Conservation (phyloP, 148 eudicot genomes). For the Talinum fruticosum region DNA sequence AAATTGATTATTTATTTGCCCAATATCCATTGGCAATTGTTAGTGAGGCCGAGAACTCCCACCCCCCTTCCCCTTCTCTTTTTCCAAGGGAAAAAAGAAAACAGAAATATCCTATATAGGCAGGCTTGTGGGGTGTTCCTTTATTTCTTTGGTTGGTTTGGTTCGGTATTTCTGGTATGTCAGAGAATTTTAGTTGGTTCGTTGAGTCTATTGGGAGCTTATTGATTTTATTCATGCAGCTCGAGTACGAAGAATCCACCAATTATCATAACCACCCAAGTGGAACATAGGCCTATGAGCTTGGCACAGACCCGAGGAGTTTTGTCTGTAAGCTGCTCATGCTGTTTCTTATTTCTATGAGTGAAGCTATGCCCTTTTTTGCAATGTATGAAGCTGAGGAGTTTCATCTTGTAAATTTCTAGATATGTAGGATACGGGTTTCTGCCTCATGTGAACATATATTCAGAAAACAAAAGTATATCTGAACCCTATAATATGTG, state of each 20-base stretch:
- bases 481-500: not conserved
- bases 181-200: not conserved
- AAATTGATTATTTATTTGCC: not conserved
- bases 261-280: slow-evolving; percentile 1
- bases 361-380: not conserved
- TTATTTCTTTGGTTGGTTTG: no score
- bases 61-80: no score
- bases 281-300: not conserved
- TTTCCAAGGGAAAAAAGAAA: no score
- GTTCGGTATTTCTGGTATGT: not conserved
- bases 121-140: not conserved
- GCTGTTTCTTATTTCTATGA: not conserved
- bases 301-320: not conserved
- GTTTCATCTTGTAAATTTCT: slow-evolving; percentile 17
- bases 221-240: slow-evolving; percentile 41
- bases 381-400: not conserved
- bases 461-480: not conserved
- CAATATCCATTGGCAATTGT: not conserved
- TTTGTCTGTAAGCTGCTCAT: not conserved
- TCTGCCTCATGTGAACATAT: not conserved
- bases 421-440: slow-evolving; percentile 15
- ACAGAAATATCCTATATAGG: not conserved
- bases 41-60: not conserved
- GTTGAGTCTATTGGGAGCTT: not conserved
- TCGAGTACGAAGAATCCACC: slow-evolving; percentile 48